Base-by-base conservation (phyloP, 2,329 filamentous ascomycete genomes). In the Rhinocladiella similis region DNA sequence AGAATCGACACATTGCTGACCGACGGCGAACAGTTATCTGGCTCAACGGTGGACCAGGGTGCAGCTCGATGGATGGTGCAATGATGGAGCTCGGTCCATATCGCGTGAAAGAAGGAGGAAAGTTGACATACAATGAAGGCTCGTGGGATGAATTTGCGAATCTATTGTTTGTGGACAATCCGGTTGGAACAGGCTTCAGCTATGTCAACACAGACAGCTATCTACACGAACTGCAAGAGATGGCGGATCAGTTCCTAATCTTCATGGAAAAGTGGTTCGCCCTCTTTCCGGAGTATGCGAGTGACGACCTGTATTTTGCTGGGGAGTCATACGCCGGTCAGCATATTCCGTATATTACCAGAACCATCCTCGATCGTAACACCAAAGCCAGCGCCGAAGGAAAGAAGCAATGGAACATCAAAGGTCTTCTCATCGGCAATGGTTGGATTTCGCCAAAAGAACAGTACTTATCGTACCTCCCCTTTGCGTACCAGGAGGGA, bases 101-200 rank as follows among this genome's bases (percentile, higher is more conserved):
- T 72, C 82, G 94, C 63, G 77, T 99, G 55, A 87, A 88, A 68
- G 83, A 93, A 63, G 83, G 88, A 29, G 74, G 81, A 74, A 80
- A 87, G 67, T 77, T 99, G 55, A 79, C 79, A 56, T 86, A 90
- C 71, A 97, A 97, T 72, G 88, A 95, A 53, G 94, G 94, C n/a
- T 92, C 91, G 1, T 99, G 95, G 95, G 89, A 96, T 73, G 93
- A 99, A 76, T 99, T 97, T 69, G 91, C 94, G 63, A 99, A 99
- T 68, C 74, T 99, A 50, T 83, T 99, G 57, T 99, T 99, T 69
- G 90, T 99, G 58, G 94, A 99, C 70, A 95, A 97, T 70, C 94
- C 94, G 0, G 92, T 97, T 35, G 95, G 94, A 12, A 97, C 93
- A 1, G 94, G 94, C 2, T 99, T 89, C 77, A 99, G 94, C 75